Evolutionary conservation across 345 rosid species (phyloP).

Genomic region (Nasturtium officinale): DNA sequence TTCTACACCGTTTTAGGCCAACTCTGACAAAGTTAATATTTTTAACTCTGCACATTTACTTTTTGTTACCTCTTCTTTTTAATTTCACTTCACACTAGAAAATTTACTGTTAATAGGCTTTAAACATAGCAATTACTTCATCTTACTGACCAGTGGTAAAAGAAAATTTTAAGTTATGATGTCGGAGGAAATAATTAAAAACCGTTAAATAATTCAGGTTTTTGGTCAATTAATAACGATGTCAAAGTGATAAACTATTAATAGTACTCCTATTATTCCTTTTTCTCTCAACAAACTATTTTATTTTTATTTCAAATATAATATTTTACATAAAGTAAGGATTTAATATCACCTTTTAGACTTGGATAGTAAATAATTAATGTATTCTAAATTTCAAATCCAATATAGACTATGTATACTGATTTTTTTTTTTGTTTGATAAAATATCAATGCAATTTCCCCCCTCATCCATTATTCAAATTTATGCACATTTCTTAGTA

Average conservation of each 20-base stretch:
- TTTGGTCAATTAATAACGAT: background rate
- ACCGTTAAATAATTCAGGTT: background rate
- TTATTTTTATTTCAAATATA: background rate
- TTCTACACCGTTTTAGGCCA: slow-evolving; percentile 46
- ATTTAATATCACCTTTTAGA: background rate
- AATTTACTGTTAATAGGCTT: slow-evolving; percentile 13
- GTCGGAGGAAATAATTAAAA: background rate
- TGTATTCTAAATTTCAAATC: background rate
- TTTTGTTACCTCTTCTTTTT: slow-evolving; percentile 20
- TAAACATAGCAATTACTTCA: slow-evolving; percentile 32
- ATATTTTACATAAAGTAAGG: background rate
- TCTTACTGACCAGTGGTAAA: slow-evolving; percentile 22
- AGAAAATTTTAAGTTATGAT: background rate
- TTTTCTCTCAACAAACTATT: too few species aligned
- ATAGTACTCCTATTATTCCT: too few species aligned
- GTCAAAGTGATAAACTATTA: too few species aligned
- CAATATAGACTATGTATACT: background rate
- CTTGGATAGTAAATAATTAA: background rate
- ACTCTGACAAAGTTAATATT: slow-evolving; percentile 39
- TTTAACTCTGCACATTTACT: slow-evolving; percentile 34
- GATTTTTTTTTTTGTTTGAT: background rate
- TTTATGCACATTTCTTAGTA: background rate
- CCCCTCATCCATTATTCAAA: background rate
- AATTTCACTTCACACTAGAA: slow-evolving; percentile 7
- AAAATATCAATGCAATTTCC: background rate